Evolutionary conservation across 495 filamentous ascomycete genomes (phyloP).

Genomic region (Corynascus novoguineensis): DNA sequence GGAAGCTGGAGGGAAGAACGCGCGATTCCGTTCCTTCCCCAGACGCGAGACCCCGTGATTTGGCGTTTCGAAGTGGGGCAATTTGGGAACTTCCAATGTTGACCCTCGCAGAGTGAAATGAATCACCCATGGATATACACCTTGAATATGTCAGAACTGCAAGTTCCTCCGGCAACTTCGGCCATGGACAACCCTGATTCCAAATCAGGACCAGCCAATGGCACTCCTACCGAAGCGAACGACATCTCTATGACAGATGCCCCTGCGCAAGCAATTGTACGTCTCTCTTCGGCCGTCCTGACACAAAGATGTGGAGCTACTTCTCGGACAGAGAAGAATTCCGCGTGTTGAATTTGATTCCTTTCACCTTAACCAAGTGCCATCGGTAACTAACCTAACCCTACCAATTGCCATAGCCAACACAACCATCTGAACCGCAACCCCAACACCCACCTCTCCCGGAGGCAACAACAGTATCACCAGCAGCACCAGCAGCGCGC

Average conservation of each 20-base stretch:
- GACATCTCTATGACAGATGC: conserved; percentile 32
- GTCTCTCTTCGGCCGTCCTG: background rate
- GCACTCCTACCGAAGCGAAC: background rate
- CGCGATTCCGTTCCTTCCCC: background rate
- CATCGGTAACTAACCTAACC: background rate
- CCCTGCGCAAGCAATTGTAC: conserved; percentile 20
- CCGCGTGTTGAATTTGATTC: no score
- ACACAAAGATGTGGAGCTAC: background rate
- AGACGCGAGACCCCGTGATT: conserved; percentile 29
- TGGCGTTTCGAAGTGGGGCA: conserved; percentile 5
- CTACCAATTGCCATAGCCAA: background rate
- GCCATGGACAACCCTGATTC: background rate
- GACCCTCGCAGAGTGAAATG: background rate
- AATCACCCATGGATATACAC: conserved; percentile 1
- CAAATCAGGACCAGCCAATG: background rate
- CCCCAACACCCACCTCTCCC: background rate
- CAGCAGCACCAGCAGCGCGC: conserved; percentile 16
- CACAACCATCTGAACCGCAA: conserved; percentile 1
- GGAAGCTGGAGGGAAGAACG: background rate
- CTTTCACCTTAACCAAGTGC: no score
- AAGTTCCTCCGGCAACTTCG: background rate
- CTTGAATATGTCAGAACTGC: conserved; percentile 5
- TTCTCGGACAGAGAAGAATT: background rate
- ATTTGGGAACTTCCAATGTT: background rate
- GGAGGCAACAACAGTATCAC: conserved; percentile 9